These are phyloP conservation scores for Globisporangium radiosum DNA, from an alignment of 352 stramenopile genomes.

Conservation along the genomic window DNA sequence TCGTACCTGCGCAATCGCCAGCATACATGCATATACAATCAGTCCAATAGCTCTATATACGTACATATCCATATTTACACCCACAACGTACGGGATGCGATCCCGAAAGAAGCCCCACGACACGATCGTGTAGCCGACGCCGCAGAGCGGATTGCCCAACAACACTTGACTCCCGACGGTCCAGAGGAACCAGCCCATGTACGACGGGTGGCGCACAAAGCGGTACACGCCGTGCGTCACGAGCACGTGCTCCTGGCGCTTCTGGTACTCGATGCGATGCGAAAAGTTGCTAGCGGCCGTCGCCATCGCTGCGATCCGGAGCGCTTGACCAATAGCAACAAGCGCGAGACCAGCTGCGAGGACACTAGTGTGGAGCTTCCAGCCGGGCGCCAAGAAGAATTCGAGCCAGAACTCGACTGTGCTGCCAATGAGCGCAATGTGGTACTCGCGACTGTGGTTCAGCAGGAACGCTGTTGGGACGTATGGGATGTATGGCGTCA, in stretches of 20 bases:
- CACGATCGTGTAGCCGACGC: slow-evolving; percentile 80
- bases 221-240: slow-evolving; percentile 92
- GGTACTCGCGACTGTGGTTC: slow-evolving; percentile 89
- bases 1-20: slow-evolving; percentile 62
- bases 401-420: slow-evolving; percentile 91
- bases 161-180: slow-evolving; percentile 93
- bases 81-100: slow-evolving; percentile 85
- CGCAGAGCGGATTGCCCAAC: slow-evolving; percentile 88
- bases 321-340: slow-evolving; percentile 80
- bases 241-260: slow-evolving; percentile 90
- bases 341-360: slow-evolving; percentile 55
- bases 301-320: slow-evolving; percentile 89
- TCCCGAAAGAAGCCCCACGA: slow-evolving; percentile 94
- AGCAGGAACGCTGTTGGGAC: slow-evolving; percentile 70
- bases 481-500: not conserved
- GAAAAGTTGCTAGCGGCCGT: slow-evolving; percentile 94
- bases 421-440: slow-evolving; percentile 74
- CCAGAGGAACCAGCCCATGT: slow-evolving; percentile 97
- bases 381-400: slow-evolving; percentile 61
- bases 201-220: slow-evolving; percentile 92
- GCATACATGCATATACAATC: not conserved
- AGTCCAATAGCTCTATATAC: not conserved
- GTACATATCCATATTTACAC: not conserved
- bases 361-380: slow-evolving; percentile 62
- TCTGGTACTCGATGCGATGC: slow-evolving; percentile 92